A percentile compares a stretch with the other conserved stretches of the same genome.
Conservation (phyloP, 352 stramenopile genomes). For the Peronospora destructor region DNA sequence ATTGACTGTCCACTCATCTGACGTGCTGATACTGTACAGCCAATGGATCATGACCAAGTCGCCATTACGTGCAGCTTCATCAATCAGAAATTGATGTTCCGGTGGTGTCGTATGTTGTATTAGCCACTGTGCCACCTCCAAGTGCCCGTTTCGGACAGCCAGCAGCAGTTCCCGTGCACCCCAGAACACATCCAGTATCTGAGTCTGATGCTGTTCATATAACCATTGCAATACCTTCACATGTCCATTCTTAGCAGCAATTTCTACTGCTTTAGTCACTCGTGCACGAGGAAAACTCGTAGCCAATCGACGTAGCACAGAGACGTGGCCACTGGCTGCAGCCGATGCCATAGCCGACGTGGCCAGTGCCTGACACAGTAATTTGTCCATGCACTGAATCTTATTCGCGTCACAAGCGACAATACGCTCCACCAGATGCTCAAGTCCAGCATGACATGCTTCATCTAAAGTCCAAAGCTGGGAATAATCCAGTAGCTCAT, state of each 20-base stretch:
- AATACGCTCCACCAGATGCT: conserved; percentile 21
- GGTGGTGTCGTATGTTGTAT: conserved; percentile 15
- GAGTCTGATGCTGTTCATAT: conserved; percentile 14
- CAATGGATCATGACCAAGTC: conserved; percentile 36
- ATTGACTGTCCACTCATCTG: conserved; percentile 28
- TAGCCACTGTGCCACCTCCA: conserved; percentile 30
- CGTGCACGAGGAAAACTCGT: too few relatives aligned
- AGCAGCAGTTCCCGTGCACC: conserved; percentile 25
- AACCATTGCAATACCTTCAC: conserved; percentile 32
- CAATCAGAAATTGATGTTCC: conserved; percentile 27
- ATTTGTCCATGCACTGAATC: conserved; percentile 3
- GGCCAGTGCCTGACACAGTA: conserved; percentile 20
- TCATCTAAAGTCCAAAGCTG: conserved; percentile 16
- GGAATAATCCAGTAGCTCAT: conserved; percentile 25
- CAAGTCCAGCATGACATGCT: conserved; percentile 8
- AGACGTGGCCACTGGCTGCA: conserved; percentile 14
- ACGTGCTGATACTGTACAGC: conserved; percentile 23
- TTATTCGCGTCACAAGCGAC: neutral
- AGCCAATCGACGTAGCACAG: conserved; percentile 22
- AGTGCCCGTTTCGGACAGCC: conserved; percentile 28
- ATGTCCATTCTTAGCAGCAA: conserved; percentile 24
- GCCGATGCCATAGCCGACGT: conserved; percentile 13
- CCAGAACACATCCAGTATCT: conserved; percentile 20
- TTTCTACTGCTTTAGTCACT: conserved; percentile 13
- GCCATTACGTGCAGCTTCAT: conserved; percentile 31